Base-by-base conservation (phyloP, 2,329 filamentous ascomycete species). In the Bipolaris bicolor region DNA sequence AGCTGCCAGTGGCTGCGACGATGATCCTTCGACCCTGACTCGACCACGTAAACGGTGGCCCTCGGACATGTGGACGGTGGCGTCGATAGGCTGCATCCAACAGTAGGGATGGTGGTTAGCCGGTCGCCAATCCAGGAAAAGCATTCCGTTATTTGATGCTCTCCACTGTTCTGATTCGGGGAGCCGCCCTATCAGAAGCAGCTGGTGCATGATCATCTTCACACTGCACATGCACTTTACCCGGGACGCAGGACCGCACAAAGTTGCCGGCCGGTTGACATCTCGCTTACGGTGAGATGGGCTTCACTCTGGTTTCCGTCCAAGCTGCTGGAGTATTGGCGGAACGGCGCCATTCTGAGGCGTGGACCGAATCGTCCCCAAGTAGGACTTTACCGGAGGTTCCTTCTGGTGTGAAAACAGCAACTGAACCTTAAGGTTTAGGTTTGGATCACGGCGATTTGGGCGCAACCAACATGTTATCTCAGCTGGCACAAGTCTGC, bases 241-340 rank as follows among this genome's bases (percentile, higher is more conserved):
- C 69, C 70, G 70, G 70, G 53, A 64, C 55, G 57, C 55, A 70
- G 66, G 66, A 37, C 69, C 67, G 68, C 69, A 67, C 64, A 59
- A 67, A 58, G 57, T 67, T 58, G 51, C 52, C 41, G 40, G 47
- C 57, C 59, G 61, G 58, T 59, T 58, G 52, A 41, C 36, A 46
- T 52, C 54, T 66, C 64, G 65, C 62, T 66, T 65, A 62, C 34
- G 49, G 49, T 53, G 39, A 60, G 44, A 54, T 60, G 57, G 39
- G 41, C 58, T 56, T 36, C 60, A 57, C 62, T 59, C 53, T 43
- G 59, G 49, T 46, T 52, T 41, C 45, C 47, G 37, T 51, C 55
- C 52, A 48, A 50, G 37, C 50, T 43, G 29, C 37, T 40, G 52
- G 52, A 40, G 49, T 49, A 33, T 33, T 33, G 52, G 48, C 53